Evolutionary conservation across 768 basidiomycete species (phyloP).

Genomic region (Tricholoma bakamatsutake): DNA sequence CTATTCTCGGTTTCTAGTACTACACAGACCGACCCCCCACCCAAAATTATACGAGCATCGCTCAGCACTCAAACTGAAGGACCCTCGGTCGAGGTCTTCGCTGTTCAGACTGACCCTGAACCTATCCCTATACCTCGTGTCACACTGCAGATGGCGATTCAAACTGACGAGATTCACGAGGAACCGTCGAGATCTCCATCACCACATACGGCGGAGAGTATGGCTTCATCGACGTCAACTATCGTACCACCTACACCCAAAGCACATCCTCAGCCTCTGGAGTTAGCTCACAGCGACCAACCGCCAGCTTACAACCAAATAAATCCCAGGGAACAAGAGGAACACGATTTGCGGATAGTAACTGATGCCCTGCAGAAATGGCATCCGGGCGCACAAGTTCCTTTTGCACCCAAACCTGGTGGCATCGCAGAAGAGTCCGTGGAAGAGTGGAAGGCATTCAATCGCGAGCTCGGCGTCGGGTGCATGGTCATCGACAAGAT

Average conservation of each 20-base stretch:
- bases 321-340: constrained; percentile 44
- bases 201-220: constrained; percentile 46
- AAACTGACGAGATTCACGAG: constrained; percentile 47
- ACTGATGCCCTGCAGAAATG: constrained; percentile 61
- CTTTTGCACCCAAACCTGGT: constrained; percentile 36
- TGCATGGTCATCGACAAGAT: constrained; percentile 74
- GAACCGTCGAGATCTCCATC: constrained; percentile 40
- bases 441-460: constrained; percentile 76
- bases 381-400: constrained; percentile 56
- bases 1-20: constrained; percentile 41
- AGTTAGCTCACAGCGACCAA: constrained; percentile 39
- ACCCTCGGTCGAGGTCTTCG: constrained; percentile 17
- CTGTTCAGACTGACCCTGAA: constrained; percentile 28
- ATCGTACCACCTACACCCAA: constrained; percentile 67
- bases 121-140: constrained; percentile 30
- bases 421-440: constrained; percentile 62
- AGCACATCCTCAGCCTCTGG: constrained; percentile 29
- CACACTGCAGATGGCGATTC: constrained; percentile 54
- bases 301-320: constrained; percentile 73
- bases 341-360: constrained; percentile 45
- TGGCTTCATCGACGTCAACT: constrained; percentile 72
- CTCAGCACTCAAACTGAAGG: constrained; percentile 57
- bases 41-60: constrained; percentile 38
- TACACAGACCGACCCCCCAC: constrained; percentile 61
- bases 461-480: constrained; percentile 73